phyloP scores from a whole-genome alignment of 495 filamentous ascomycete genomes.

The Daldinia loculata region DNA sequence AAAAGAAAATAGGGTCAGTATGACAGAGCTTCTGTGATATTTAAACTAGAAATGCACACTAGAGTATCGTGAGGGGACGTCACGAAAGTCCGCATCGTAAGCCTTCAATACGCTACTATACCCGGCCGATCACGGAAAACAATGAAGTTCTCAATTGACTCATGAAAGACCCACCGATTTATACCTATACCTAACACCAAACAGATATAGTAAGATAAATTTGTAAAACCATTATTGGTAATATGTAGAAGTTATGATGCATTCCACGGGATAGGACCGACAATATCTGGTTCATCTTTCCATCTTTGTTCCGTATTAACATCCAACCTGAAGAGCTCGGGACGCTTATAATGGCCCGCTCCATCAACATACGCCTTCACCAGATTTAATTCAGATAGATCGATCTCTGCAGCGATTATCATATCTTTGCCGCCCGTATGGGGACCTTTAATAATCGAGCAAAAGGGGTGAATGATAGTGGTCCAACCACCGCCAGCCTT shows the following conservation, averaged over 20 bases:
- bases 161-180: constrained; percentile 19
- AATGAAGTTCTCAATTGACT: constrained; percentile 9
- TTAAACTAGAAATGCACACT: neutral
- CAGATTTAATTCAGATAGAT: constrained; percentile 47
- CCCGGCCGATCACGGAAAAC: constrained; percentile 28
- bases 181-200: neutral
- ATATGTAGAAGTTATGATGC: neutral
- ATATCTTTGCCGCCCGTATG: constrained; percentile 47
- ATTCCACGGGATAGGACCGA: constrained; percentile 40
- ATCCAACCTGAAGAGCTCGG: constrained; percentile 49
- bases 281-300: constrained; percentile 48
- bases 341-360: constrained; percentile 52
- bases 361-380: constrained; percentile 56
- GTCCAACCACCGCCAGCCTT: constrained; percentile 53
- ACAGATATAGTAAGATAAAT: neutral
- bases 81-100: neutral
- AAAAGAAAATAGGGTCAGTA: neutral
- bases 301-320: constrained; percentile 46
- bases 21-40: neutral
- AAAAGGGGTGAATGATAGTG: constrained; percentile 50
- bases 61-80: neutral
- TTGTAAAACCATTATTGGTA: neutral
- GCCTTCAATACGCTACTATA: constrained; percentile 1
- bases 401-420: constrained; percentile 51
- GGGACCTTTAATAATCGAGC: constrained; percentile 48